These are phyloP conservation scores for Saturnispora sekii DNA, from an alignment of 805 yeast genomes.

Conservation along the genomic window DNA sequence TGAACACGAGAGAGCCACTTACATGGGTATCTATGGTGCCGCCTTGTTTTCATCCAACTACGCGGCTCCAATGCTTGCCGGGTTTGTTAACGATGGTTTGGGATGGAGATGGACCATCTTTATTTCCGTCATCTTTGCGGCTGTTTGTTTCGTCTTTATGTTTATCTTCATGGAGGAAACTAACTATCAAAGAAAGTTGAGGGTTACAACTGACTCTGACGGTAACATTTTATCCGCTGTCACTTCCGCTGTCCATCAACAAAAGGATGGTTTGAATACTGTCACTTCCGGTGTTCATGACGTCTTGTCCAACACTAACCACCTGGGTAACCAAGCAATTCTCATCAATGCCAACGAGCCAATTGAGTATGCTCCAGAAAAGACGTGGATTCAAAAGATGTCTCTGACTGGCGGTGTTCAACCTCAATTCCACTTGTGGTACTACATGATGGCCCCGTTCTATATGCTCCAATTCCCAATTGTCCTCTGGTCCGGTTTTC, in stretches of 20 bases:
- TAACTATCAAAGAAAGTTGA: constrained; percentile 30
- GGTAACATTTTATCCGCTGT: constrained; percentile 18
- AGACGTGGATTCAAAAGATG: constrained; percentile 35
- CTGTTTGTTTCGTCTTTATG: constrained; percentile 30
- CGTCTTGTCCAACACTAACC: constrained; percentile 17
- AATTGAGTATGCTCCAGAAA: constrained; percentile 22
- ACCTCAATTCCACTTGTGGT: constrained; percentile 22
- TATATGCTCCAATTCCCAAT: constrained; percentile 39
- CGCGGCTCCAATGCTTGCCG: constrained; percentile 52
- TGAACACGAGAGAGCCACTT: constrained; percentile 41
- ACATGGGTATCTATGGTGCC: constrained; percentile 40
- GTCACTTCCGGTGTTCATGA: constrained; percentile 12
- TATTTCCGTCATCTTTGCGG: constrained; percentile 39
- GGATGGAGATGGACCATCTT: constrained; percentile 48
- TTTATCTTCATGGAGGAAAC: constrained; percentile 48
- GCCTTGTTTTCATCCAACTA: constrained; percentile 46
- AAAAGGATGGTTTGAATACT: constrained; percentile 2
- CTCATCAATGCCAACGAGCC: constrained; percentile 18
- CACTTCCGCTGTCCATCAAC: constrained; percentile 15
- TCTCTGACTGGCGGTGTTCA: constrained; percentile 31
- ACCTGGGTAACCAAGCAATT: constrained; percentile 23
- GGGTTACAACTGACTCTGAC: constrained; percentile 19
- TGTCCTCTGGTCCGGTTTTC: constrained; percentile 51
- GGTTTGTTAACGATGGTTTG: constrained; percentile 39
- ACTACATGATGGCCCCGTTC: constrained; percentile 29